These are phyloP conservation scores for Chrysoporthe deuterocubensis DNA, from an alignment of 2,329 filamentous ascomycete species.

Conservation along the genomic window DNA sequence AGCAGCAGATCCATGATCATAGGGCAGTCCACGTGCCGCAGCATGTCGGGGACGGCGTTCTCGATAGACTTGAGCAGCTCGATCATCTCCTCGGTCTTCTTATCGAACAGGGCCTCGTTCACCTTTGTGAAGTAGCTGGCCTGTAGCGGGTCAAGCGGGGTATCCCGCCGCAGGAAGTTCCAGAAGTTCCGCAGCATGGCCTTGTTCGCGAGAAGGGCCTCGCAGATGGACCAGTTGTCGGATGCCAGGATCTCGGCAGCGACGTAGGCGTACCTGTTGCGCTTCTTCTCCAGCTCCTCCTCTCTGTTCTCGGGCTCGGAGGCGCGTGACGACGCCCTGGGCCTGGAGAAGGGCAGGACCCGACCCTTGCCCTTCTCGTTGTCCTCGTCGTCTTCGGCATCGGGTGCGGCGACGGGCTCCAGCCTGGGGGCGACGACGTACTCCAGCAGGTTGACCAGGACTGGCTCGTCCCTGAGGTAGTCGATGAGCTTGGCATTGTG, in stretches of 20 bases:
- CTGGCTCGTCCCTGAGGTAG: slow-evolving; percentile 85
- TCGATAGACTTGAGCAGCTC: slow-evolving; percentile 84
- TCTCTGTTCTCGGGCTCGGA: slow-evolving; percentile 56
- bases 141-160: slow-evolving; percentile 88
- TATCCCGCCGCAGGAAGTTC: slow-evolving; percentile 82
- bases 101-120: slow-evolving; percentile 95
- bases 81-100: slow-evolving; percentile 98
- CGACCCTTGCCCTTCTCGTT: slow-evolving; percentile 49
- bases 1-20: slow-evolving; percentile 98
- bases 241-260: slow-evolving; percentile 92
- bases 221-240: slow-evolving; percentile 95
- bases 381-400: slow-evolving; percentile 55
- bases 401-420: slow-evolving; percentile 57
- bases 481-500: slow-evolving; percentile 98
- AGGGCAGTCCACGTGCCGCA: slow-evolving; percentile 93
- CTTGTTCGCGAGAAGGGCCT: slow-evolving; percentile 86
- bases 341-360: slow-evolving; percentile 53
- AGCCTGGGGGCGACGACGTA: slow-evolving; percentile 86
- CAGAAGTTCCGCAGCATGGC: slow-evolving; percentile 83
- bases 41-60: slow-evolving; percentile 79
- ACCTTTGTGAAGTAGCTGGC: slow-evolving; percentile 99
- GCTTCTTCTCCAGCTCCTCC: slow-evolving; percentile 86
- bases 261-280: slow-evolving; percentile 91
- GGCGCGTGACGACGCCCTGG: slow-evolving; percentile 57
- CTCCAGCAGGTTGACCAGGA: slow-evolving; percentile 83